Evolutionary conservation across 345 rosid genomes (phyloP).

Genomic region (Eucalyptus tenuipes): DNA sequence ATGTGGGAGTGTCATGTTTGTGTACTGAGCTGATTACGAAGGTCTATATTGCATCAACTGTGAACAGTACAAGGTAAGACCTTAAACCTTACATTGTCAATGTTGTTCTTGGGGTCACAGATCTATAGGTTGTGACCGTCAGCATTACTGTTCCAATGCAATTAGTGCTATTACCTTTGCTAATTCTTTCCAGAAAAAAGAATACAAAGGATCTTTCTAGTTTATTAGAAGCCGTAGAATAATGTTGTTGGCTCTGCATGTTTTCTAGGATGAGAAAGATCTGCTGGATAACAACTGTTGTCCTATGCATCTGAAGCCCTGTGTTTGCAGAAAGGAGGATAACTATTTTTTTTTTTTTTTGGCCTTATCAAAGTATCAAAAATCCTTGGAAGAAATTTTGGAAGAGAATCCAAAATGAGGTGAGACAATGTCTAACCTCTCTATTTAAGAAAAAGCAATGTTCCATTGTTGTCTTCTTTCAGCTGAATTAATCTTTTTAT

Average conservation of each 20-base stretch:
- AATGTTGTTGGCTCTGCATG: not conserved
- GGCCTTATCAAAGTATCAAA: slow-evolving; percentile 86
- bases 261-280: slow-evolving; percentile 86
- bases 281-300: slow-evolving; percentile 61
- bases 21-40: slow-evolving; percentile 71
- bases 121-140: not conserved
- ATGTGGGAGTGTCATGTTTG: too few relatives aligned
- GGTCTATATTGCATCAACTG: slow-evolving; percentile 91
- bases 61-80: slow-evolving; percentile 78
- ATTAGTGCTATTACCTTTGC: not conserved
- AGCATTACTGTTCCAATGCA: not conserved
- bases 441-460: not conserved
- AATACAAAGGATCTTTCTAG: not conserved
- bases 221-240: not conserved
- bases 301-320: slow-evolving; percentile 75
- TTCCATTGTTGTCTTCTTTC: not conserved
- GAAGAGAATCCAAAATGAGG: slow-evolving; percentile 75
- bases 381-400: too few relatives aligned
- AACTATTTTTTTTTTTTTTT: slow-evolving; percentile 86
- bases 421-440: slow-evolving; percentile 1
- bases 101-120: not conserved
- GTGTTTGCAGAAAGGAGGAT: slow-evolving; percentile 74
- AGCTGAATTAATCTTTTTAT: not conserved
- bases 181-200: not conserved
- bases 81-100: not conserved